A percentile compares a stretch with the other conserved stretches of the same genome.
Evolutionary conservation across 257 asterid species (phyloP).

Genomic region (Vinca minor): DNA sequence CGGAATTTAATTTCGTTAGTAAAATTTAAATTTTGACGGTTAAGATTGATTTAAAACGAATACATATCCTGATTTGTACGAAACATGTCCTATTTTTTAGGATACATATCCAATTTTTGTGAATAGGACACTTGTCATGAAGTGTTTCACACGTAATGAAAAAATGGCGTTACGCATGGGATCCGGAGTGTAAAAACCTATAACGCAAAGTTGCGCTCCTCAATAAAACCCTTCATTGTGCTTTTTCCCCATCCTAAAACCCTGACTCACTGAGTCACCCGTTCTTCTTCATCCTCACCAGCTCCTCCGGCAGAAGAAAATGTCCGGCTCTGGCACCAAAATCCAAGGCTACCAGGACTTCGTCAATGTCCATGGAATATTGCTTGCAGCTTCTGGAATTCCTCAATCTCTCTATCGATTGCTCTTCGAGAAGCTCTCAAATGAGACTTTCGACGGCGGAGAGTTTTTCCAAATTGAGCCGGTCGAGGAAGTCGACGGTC

Average conservation of each 20-base stretch:
- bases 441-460: constrained; percentile 86
- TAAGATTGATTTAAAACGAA: too few relatives aligned
- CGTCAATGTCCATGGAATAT: constrained; percentile 61
- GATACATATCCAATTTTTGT: too few relatives aligned
- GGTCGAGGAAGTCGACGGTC: constrained; percentile 46
- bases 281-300: neutral
- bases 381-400: constrained; percentile 76
- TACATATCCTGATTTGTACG: too few relatives aligned
- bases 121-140: too few relatives aligned
- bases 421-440: constrained; percentile 69
- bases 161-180: too few relatives aligned
- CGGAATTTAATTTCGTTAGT: too few relatives aligned
- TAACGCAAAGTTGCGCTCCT: too few relatives aligned
- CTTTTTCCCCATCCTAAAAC: neutral
- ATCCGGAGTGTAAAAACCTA: too few relatives aligned
- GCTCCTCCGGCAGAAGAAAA: constrained; percentile 1
- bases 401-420: constrained; percentile 56
- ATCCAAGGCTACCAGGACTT: constrained; percentile 52
- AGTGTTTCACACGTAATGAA: too few relatives aligned
- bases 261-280: constrained; percentile 8
- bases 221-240: too few relatives aligned
- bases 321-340: constrained; percentile 38
- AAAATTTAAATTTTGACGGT: too few relatives aligned
- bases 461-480: constrained; percentile 79
- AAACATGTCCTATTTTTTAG: too few relatives aligned